Evolutionary conservation across 2,329 filamentous ascomycete genomes (phyloP).

Genomic region (Sporothrix schenckii): DNA sequence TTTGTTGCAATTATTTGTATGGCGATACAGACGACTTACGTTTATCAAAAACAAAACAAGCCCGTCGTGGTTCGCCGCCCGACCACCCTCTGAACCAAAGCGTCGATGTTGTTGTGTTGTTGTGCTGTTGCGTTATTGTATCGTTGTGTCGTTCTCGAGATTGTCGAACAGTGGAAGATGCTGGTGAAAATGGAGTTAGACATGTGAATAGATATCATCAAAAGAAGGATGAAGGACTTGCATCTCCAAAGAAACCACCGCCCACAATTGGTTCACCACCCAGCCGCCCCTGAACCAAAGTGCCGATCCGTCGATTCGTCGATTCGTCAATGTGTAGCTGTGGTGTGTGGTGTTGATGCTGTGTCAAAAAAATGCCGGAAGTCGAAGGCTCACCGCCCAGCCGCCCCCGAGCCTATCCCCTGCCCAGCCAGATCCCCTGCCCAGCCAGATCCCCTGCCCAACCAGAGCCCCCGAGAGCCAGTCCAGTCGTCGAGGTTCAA

Average conservation of each 20-base stretch:
- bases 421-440: too few species aligned
- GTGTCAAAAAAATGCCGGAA: too few species aligned
- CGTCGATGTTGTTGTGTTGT: background rate
- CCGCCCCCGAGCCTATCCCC: too few species aligned
- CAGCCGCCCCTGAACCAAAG: conserved; percentile 8
- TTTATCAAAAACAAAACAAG: background rate
- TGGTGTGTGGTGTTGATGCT: background rate
- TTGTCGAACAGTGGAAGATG: background rate
- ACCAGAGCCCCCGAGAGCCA: too few species aligned
- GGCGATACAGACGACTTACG: background rate
- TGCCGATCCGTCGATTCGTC: background rate
- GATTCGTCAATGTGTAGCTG: background rate
- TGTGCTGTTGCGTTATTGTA: background rate
- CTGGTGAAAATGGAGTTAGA: background rate
- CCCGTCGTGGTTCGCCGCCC: conserved; percentile 7
- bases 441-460: too few species aligned
- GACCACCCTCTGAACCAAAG: conserved; percentile 5
- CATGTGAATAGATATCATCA: background rate
- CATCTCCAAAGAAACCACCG: background rate
- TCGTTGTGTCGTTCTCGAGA: background rate
- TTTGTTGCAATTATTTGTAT: background rate
- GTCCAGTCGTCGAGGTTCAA: too few species aligned
- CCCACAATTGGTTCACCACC: conserved; percentile 2
- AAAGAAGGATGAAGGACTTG: background rate
- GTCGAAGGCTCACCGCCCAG: too few species aligned